Evolutionary conservation across 2,329 filamentous ascomycete species (phyloP).

Genomic region (Fonsecaea pugnacius): DNA sequence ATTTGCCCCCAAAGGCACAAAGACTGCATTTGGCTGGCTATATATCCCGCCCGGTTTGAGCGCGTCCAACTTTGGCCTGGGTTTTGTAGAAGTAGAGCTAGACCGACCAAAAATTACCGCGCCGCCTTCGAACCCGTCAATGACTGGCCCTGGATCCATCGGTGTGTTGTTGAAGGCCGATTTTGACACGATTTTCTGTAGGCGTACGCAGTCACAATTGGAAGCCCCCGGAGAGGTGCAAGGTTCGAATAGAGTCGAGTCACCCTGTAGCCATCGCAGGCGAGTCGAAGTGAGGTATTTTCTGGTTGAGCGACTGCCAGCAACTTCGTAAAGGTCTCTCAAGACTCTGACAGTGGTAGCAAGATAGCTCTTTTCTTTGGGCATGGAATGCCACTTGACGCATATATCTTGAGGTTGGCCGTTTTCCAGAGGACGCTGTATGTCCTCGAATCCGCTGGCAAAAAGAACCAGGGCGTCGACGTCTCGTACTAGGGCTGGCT

Average conservation of each 20-base stretch:
- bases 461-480: constrained; percentile 6
- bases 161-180: not conserved
- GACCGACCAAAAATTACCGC: not conserved
- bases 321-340: constrained; percentile 9
- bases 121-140: not conserved
- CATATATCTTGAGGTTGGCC: not conserved
- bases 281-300: constrained; percentile 28
- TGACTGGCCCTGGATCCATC: not conserved
- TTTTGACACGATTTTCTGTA: not conserved
- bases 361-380: not conserved
- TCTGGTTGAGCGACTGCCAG: not conserved
- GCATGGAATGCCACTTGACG: not conserved
- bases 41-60: not conserved
- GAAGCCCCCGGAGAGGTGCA: not conserved
- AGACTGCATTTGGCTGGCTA: not conserved
- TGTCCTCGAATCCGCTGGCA: not conserved
- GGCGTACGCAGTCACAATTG: not conserved
- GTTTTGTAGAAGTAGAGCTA: not conserved
- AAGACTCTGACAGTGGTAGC: constrained; percentile 8
- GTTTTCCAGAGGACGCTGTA: not conserved
- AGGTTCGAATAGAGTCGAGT: not conserved
- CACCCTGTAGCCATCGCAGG: not conserved
- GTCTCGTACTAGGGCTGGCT: constrained; percentile 10
- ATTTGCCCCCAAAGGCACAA: not conserved
- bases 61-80: not conserved